Evolutionary conservation across 768 basidiomycete genomes (phyloP).

Genomic region (Brasilioporus rufonigricans): DNA sequence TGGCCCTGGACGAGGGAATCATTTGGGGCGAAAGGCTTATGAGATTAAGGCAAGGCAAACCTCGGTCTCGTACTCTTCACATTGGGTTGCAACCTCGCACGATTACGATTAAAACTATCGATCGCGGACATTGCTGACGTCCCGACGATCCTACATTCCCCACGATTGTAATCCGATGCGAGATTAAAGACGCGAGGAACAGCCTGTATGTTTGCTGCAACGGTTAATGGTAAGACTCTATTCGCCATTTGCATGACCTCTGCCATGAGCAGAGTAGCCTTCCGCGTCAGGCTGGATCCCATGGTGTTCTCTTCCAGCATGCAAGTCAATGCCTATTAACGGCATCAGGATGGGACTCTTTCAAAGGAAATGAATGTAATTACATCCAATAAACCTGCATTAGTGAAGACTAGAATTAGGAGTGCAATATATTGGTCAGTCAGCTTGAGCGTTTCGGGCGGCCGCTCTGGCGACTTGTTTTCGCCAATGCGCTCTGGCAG

Average conservation of each 20-base stretch:
- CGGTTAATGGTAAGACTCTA: slow-evolving; percentile 73
- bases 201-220: slow-evolving; percentile 85
- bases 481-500: slow-evolving; percentile 24
- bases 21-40: not conserved
- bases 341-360: slow-evolving; percentile 4
- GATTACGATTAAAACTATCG: slow-evolving; percentile 92
- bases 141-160: slow-evolving; percentile 78
- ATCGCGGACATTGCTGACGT: slow-evolving; percentile 83
- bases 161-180: slow-evolving; percentile 77
- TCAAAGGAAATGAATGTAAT: slow-evolving; percentile 21
- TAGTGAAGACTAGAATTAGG: slow-evolving; percentile 77
- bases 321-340: slow-evolving; percentile 67
- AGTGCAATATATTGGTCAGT: slow-evolving; percentile 93
- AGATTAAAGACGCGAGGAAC: slow-evolving; percentile 83
- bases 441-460: slow-evolving; percentile 63
- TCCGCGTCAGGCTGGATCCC: slow-evolving; percentile 74
- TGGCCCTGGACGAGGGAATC: slow-evolving; percentile 47
- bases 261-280: slow-evolving; percentile 88
- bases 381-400: slow-evolving; percentile 88
- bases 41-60: slow-evolving; percentile 35
- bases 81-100: slow-evolving; percentile 62
- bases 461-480: slow-evolving; percentile 46
- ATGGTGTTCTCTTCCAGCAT: slow-evolving; percentile 82
- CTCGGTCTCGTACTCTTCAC: slow-evolving; percentile 61
- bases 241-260: slow-evolving; percentile 90